Conservation (phyloP, 139 green algal species). For the Micromonas commoda region DNA sequence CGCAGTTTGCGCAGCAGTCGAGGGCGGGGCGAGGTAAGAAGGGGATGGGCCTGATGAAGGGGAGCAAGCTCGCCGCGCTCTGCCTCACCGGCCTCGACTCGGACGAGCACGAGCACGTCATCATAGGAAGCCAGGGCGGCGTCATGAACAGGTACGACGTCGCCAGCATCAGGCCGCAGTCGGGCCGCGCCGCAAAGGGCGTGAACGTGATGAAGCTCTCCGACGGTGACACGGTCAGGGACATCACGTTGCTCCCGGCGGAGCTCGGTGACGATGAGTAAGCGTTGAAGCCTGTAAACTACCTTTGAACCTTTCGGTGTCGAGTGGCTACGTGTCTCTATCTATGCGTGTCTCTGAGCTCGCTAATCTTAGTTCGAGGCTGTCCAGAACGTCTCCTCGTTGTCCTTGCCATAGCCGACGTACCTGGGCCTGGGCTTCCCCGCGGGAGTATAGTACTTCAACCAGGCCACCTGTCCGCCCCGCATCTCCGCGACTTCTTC, state of each 20-base stretch:
- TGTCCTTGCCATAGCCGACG: slow-evolving; percentile 18
- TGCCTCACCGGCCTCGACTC: background rate
- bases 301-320: too few relatives aligned
- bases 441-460: slow-evolving; percentile 15
- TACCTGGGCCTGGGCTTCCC: slow-evolving; percentile 17
- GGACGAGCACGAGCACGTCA: background rate
- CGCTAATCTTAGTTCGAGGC: slow-evolving; percentile 4
- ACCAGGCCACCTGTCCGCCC: background rate
- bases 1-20: background rate
- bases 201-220: slow-evolving; percentile 14
- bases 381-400: slow-evolving; percentile 26
- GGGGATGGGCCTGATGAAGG: background rate
- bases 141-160: background rate
- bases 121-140: background rate
- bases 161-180: background rate
- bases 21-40: background rate
- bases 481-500: background rate
- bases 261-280: background rate
- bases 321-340: too few relatives aligned
- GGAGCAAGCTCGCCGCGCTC: background rate
- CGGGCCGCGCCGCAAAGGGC: background rate
- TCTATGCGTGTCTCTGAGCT: slow-evolving; percentile 1
- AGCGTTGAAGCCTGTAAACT: background rate
- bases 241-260: background rate
- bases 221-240: background rate